A percentile compares a stretch with the other conserved stretches of the same genome.
Conservation (phyloP, 2,329 filamentous ascomycete genomes). For the Talaromyces sp. region DNA sequence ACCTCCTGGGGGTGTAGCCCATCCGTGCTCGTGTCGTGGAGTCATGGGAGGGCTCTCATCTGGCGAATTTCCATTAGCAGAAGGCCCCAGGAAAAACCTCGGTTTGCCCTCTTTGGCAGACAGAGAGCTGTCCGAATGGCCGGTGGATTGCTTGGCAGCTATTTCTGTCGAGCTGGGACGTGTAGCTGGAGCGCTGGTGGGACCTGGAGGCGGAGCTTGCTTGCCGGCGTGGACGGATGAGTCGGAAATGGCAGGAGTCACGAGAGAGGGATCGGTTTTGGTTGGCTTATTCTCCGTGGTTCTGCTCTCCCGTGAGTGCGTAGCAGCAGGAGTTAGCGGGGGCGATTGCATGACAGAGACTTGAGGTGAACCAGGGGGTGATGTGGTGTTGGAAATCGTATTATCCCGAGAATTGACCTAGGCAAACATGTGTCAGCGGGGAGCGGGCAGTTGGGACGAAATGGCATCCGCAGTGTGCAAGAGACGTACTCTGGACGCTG, state of each 20-base stretch:
- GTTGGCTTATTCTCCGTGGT: slow-evolving; percentile 29
- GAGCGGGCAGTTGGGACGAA: neutral
- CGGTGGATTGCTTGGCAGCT: slow-evolving; percentile 36
- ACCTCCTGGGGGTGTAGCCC: slow-evolving; percentile 43
- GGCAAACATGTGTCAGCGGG: slow-evolving; percentile 2
- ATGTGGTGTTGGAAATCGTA: slow-evolving; percentile 59
- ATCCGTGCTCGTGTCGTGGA: slow-evolving; percentile 42
- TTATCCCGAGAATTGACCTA: slow-evolving; percentile 44
- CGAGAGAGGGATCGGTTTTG: slow-evolving; percentile 27
- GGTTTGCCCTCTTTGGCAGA: slow-evolving; percentile 44
- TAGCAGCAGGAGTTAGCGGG: slow-evolving; percentile 80
- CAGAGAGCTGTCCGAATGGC: slow-evolving; percentile 38
- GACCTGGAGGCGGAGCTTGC: slow-evolving; percentile 17
- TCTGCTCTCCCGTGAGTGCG: slow-evolving; percentile 53
- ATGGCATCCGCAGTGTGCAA: neutral
- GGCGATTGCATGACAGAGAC: slow-evolving; percentile 75
- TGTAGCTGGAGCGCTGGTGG: slow-evolving; percentile 33
- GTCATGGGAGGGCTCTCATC: slow-evolving; percentile 61
- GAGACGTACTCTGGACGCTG: slow-evolving; percentile 44
- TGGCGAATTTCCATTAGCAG: slow-evolving; percentile 51
- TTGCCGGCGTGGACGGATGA: slow-evolving; percentile 38
- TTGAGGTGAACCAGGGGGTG: slow-evolving; percentile 63
- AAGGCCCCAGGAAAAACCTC: slow-evolving; percentile 53
- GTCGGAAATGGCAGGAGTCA: slow-evolving; percentile 53
- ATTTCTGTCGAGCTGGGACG: slow-evolving; percentile 36